Base-by-base conservation (phyloP, 306 rosid species). In the Cotoneaster glaucophyllus region DNA sequence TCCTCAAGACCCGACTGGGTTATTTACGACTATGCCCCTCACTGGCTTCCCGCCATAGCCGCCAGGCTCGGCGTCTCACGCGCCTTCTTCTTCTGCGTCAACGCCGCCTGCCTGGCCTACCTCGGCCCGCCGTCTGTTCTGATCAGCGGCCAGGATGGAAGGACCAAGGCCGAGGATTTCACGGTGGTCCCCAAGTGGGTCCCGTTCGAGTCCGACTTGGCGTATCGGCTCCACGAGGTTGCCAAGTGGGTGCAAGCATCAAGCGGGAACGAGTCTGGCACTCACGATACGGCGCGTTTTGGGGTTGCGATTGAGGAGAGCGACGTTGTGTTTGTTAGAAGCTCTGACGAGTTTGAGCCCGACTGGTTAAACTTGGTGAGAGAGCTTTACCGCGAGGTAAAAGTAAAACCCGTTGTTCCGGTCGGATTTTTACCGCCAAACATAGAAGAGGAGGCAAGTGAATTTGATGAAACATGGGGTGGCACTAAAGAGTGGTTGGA, bases 11-110 rank as follows among this genome's bases (percentile, higher is more conserved):
- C 84, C 7, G 87, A 86, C 52, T 86, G 90, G 87, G 74, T 86
- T 54, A 32, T 86, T n/a, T 81, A 84, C 81, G 90, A 84, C 71
- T 86, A 84, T 41, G 71, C 90, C 77, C 62, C 90, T n/a, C 86
- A 83, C 80, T 86, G 87, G 90, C 82, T 86, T 58, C 86, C 79
- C 29, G 71, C n/a, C 17, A 82, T 72, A 44, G 86, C 87, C 17
- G 74, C 84, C 43, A 48, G 43, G 74, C 74, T 78, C 64, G 79
- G 81, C 31, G 17, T 76, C 24, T 54, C 88, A 2, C 69, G 81
- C 58, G 79, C 78, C 58, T 85, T 52, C 82, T 75, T 85, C 71
- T 29, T 71, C 65, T 73, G 80, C 81, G 84, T 86, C 81, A 81
- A 24, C 69, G 86, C 90, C 39, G 80, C 82, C 15, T 21, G 12